Base-by-base conservation (phyloP, 148 eudicot genomes). In the Tetragonia tetragonoides region DNA sequence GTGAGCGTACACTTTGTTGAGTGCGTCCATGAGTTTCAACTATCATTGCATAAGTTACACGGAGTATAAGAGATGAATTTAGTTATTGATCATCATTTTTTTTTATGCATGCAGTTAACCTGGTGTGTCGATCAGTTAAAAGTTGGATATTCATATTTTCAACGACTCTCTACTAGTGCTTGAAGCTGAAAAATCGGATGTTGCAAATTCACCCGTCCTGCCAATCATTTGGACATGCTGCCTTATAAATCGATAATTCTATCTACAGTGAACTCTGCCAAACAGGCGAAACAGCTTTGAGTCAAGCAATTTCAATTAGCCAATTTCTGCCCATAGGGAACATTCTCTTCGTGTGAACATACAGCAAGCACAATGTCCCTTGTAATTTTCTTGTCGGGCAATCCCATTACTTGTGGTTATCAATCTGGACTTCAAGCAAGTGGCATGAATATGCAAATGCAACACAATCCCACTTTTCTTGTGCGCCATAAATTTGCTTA, bases 381-480 rank as follows among this genome's bases (percentile, higher is more conserved):
- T 18, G 47, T 80, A 15, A 51, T 78, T 77, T 70, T 68, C 73
- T 80, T 79, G 51, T 74, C 85, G 28, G 68, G 79, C 65, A 59
- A 23, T 77, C 82, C 75, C 2, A 37, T 78, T 62, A 61, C 49
- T 41, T 54, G 23, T 78, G 38, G 49, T 75, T 59, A 49, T 64
- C 47, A 63, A 17, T 38, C 38, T 23, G 70, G 46, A 10, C 16
- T 53, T 17, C 59, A 53, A 20, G 51, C 28, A 15, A 49, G 21
- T 18, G 24, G 37, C 44, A 14, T 59, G 24, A 59, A 54, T 41
- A 40, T 37, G 16, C 69, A 44, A 72, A 51, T 60, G 23, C 78
- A 75, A 74, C 53, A 77, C 70, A 61, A 40, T 37, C 68, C 73
- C 16, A 51, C 34, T n/a, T 68, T 75, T 40, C 61, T 37, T 70